Evolutionary conservation across 1,284 basidiomycete genomes (phyloP), one percentile per base, ranked within the genome.

Genomic region (Puccinia brachypodii): DNA sequence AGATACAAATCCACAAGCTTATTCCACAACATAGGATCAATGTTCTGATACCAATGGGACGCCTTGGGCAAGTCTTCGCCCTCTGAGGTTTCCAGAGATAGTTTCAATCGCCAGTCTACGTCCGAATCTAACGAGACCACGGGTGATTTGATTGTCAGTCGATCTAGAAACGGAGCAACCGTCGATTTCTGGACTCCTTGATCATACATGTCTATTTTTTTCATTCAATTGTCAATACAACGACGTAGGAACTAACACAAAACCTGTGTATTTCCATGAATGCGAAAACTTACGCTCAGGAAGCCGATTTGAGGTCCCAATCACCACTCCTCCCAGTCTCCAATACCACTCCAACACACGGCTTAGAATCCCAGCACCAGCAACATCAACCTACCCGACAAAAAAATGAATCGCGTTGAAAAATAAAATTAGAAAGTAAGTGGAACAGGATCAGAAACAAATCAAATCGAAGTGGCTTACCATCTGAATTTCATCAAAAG

Each of bases 321-420:
- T 88, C 44, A 93, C 88, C 22, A 93, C 90, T 0, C 92, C 92
- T 22, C 92, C 92, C 84, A 93, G 88, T 2, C 91, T 88, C 92
- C 92, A 92, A 85, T 91, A 93, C 89, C 91, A 92, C 33, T 90
- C 90, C 7, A 93, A 86, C 1, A 92, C 91, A 82, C 92, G 90
- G n/a, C 91, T 89, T 2, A 92, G 88, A 16, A 93, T 87, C 0
- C 86, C 86, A 22, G 85, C 84, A 6, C 85, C 85, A 0, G 84
- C 85, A 53, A 78, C 81, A 74, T 66, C 56, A 42, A 58, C 50
- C 56, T 62, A 36, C 62, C 4, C n/a, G 56, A 78, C 68, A 40
- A 0, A 89, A 89, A 0, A 53, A 33, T 1, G 47, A 16, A 53
- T 53, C 25, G 38, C 13, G 44, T n/a, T 44, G 22, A 91, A 90